Percentiles rank a stretch among this genome's conserved stretches.
phyloP scores from a whole-genome alignment of 495 filamentous ascomycete species.

The Lichenothelia convexa region DNA sequence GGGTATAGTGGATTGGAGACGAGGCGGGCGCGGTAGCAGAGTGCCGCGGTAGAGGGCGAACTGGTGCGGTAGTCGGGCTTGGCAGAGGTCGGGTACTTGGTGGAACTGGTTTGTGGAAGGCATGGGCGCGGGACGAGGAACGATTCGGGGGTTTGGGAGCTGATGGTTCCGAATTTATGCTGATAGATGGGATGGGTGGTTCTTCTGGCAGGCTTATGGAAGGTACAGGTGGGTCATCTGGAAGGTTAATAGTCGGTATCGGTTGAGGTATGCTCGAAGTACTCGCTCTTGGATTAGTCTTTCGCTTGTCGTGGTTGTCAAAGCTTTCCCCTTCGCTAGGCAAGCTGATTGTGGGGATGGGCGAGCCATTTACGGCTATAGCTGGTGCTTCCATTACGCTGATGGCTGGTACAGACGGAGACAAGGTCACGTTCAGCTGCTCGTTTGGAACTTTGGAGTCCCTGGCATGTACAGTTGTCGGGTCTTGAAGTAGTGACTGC shows the following conservation, averaged over 20 bases:
- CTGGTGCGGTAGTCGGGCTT: conserved; percentile 23
- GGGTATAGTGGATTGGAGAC: conserved; percentile 28
- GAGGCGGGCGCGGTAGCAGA: conserved; percentile 18
- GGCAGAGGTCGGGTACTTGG: conserved; percentile 27
- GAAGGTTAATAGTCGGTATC: not conserved
- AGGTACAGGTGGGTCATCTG: conserved; percentile 1
- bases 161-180: not conserved
- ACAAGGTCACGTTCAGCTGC: not conserved
- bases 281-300: no score
- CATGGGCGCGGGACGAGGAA: conserved; percentile 1
- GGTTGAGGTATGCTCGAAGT: no score
- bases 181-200: conserved; percentile 1
- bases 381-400: not conserved
- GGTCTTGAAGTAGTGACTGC: not conserved
- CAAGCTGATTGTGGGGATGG: conserved; percentile 47
- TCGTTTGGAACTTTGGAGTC: not conserved
- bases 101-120: no score
- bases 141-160: not conserved
- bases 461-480: no score
- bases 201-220: not conserved
- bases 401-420: not conserved
- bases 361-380: no score
- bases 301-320: no score
- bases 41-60: conserved; percentile 18
- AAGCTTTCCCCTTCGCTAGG: no score